Percentiles rank a stretch among this genome's conserved stretches.
Conservation (phyloP, 2,329 filamentous ascomycete genomes). For the Rhexocercosporidium sp. region DNA sequence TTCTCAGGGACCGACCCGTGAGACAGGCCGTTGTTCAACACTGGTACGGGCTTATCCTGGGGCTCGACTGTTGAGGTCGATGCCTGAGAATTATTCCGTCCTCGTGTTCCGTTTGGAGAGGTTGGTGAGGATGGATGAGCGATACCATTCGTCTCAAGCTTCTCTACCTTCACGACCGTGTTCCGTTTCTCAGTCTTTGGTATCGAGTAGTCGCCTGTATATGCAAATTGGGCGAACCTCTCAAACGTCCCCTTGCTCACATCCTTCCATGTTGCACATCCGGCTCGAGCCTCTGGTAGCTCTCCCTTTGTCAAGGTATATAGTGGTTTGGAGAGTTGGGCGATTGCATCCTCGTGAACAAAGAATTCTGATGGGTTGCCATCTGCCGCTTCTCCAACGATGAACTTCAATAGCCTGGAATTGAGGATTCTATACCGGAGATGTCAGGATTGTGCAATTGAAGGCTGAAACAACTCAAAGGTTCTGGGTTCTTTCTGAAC, state of each 20-base stretch:
- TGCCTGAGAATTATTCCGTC: background rate
- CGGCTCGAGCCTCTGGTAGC: slow-evolving; percentile 11
- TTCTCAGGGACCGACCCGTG: no score
- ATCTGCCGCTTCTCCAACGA: slow-evolving; percentile 29
- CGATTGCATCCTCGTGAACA: slow-evolving; percentile 31
- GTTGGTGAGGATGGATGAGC: background rate
- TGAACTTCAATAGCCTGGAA: slow-evolving; percentile 30
- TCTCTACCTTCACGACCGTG: background rate
- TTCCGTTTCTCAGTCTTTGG: slow-evolving; percentile 20
- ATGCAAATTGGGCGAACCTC: slow-evolving; percentile 33
- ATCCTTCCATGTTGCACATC: slow-evolving; percentile 22
- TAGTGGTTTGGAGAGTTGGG: slow-evolving; percentile 29
- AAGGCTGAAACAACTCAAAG: background rate
- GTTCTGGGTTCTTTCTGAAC: background rate
- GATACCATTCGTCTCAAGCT: background rate
- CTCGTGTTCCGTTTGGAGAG: background rate
- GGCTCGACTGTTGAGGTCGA: background rate
- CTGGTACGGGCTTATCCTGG: background rate
- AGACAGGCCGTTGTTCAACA: no score
- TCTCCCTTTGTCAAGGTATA: slow-evolving; percentile 16
- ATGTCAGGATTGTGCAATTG: background rate
- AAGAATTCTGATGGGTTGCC: slow-evolving; percentile 21
- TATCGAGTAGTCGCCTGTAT: slow-evolving; percentile 33
- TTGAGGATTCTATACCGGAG: slow-evolving; percentile 26
- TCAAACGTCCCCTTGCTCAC: slow-evolving; percentile 32